These are phyloP conservation scores for Amanita subjunquillea DNA, from an alignment of 768 basidiomycete genomes.

Conservation along the genomic window DNA sequence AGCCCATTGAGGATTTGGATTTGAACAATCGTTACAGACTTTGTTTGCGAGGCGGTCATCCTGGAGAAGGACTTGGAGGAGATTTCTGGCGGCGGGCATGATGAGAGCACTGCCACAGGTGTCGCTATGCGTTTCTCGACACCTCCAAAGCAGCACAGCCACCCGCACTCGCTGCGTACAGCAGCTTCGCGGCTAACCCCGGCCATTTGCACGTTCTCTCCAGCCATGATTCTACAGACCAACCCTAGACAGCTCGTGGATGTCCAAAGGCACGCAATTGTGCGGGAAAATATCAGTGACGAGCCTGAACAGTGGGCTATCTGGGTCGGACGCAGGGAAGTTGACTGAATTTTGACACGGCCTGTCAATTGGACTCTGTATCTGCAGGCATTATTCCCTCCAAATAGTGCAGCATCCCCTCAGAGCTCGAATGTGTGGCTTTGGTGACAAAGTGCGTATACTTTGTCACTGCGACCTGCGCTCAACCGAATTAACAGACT, in stretches of 20 bases:
- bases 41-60: constrained; percentile 68
- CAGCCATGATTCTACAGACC: constrained; percentile 58
- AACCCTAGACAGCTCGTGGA: constrained; percentile 32
- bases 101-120: constrained; percentile 4
- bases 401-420: constrained; percentile 83
- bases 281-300: constrained; percentile 23
- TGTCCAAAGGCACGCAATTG: constrained; percentile 3
- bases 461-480: constrained; percentile 7
- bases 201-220: constrained; percentile 4
- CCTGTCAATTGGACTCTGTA: constrained; percentile 10
- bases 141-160: neutral
- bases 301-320: constrained; percentile 59
- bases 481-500: constrained; percentile 9
- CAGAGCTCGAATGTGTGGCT: constrained; percentile 92
- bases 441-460: constrained; percentile 77
- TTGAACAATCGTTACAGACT: constrained; percentile 71
- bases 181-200: constrained; percentile 7
- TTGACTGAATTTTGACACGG: constrained; percentile 8
- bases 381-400: constrained; percentile 64
- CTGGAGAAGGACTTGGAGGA: constrained; percentile 65
- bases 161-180: constrained; percentile 8
- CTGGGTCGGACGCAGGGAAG: constrained; percentile 57
- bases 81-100: constrained; percentile 53
- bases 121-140: neutral
- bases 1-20: constrained; percentile 97